A percentile compares a stretch with the other conserved stretches of the same genome.
These are phyloP conservation scores for Lepiota venenata DNA, from an alignment of 768 basidiomycete species.

Conservation along the genomic window DNA sequence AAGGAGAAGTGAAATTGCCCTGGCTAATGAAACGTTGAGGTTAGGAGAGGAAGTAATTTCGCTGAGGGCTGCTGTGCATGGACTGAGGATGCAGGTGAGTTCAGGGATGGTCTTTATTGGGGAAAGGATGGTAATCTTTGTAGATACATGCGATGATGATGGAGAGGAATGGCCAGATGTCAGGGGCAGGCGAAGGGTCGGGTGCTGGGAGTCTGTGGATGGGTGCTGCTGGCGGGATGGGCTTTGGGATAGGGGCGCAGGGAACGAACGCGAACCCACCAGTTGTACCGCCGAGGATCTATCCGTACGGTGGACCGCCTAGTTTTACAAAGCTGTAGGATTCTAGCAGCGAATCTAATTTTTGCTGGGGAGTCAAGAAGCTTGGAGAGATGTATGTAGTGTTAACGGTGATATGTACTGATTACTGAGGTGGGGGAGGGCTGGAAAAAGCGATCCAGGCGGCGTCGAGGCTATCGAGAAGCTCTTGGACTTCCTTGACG, in stretches of 20 bases:
- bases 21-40: slow-evolving; percentile 60
- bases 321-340: slow-evolving; percentile 17
- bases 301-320: slow-evolving; percentile 9
- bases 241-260: not conserved
- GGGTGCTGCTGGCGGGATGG: slow-evolving; percentile 11
- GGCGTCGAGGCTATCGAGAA: slow-evolving; percentile 77
- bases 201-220: slow-evolving; percentile 14
- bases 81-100: slow-evolving; percentile 74
- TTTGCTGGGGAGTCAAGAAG: not conserved
- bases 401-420: slow-evolving; percentile 14
- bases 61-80: slow-evolving; percentile 66
- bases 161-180: slow-evolving; percentile 63
- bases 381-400: not conserved
- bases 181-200: slow-evolving; percentile 33
- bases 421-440: slow-evolving; percentile 28
- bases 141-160: slow-evolving; percentile 63
- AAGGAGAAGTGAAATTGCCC: slow-evolving; percentile 14
- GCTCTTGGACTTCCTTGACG: slow-evolving; percentile 79
- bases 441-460: slow-evolving; percentile 45
- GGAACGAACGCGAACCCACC: slow-evolving; percentile 2
- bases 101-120: not conserved
- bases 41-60: slow-evolving; percentile 73
- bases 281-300: slow-evolving; percentile 11
- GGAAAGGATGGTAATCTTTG: too few relatives aligned
- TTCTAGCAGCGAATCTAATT: not conserved